phyloP scores from a whole-genome alignment of 2,329 filamentous ascomycete genomes.

The Botrytis paeoniae region DNA sequence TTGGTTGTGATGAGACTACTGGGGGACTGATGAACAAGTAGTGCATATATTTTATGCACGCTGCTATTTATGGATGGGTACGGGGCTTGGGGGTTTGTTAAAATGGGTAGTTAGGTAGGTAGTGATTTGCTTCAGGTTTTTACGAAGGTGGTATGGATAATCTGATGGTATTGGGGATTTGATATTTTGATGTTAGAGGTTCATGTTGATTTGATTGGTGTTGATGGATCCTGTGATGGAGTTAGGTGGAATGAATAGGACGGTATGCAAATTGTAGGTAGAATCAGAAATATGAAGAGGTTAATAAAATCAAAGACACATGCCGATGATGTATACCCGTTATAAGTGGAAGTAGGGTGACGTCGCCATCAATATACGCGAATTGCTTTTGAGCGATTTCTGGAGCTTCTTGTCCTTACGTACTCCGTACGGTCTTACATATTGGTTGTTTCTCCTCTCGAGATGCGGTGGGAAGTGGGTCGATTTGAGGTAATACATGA shows the following conservation, averaged over 20 bases:
- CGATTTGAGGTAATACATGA: background rate
- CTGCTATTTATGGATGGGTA: background rate
- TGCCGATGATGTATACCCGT: background rate
- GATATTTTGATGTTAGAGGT: background rate
- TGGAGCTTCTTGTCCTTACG: background rate
- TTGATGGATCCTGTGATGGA: background rate
- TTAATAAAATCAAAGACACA: background rate
- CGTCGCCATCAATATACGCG: background rate
- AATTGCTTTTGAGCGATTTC: background rate
- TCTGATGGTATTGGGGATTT: background rate
- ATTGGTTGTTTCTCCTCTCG: background rate
- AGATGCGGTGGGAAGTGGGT: background rate
- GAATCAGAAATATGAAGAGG: background rate
- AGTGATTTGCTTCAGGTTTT: background rate
- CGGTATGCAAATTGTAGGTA: background rate
- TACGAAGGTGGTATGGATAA: background rate
- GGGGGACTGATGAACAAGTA: background rate
- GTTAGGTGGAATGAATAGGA: background rate
- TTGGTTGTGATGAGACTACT: background rate
- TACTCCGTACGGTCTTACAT: background rate
- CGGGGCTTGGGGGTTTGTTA: background rate
- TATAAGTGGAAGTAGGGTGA: background rate
- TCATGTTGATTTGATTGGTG: background rate
- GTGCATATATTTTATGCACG: conserved; percentile 6
- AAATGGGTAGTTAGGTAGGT: background rate